A percentile compares a stretch with the other conserved stretches of the same genome.
phyloP scores from a whole-genome alignment of 2,329 filamentous ascomycete species.

The Geosmithia putterillii region DNA sequence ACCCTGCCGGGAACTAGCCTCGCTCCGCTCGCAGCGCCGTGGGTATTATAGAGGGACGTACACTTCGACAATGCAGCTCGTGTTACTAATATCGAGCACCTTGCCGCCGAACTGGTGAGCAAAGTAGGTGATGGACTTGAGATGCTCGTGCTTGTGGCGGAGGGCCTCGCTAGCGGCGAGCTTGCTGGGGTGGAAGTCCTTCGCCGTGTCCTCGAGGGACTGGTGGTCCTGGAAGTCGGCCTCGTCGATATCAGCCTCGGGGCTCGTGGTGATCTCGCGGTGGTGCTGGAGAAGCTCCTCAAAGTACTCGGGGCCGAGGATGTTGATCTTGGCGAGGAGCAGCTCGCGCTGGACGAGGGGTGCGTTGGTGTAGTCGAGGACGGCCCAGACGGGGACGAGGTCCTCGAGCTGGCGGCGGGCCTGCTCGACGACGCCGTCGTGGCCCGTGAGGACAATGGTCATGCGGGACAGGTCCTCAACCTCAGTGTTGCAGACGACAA shows the following conservation, averaged over 20 bases:
- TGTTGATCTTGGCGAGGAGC: slow-evolving; percentile 90
- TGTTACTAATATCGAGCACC: slow-evolving; percentile 93
- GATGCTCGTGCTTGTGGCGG: slow-evolving; percentile 92
- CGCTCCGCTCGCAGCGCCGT: too few relatives aligned
- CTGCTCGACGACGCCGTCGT: slow-evolving; percentile 96
- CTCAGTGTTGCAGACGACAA: slow-evolving; percentile 96
- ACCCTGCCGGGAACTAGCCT: too few relatives aligned
- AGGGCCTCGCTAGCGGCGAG: slow-evolving; percentile 79
- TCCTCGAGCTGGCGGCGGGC: slow-evolving; percentile 91
- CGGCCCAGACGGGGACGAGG: slow-evolving; percentile 94
- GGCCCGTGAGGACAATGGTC: slow-evolving; percentile 94
- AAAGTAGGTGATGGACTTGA: slow-evolving; percentile 92
- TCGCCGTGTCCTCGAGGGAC: slow-evolving; percentile 32
- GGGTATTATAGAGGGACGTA: slow-evolving; percentile 33
- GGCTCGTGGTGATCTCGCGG: slow-evolving; percentile 61
- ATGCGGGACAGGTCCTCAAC: slow-evolving; percentile 94
- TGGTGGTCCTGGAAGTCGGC: slow-evolving; percentile 25
- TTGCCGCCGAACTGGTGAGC: slow-evolving; percentile 97
- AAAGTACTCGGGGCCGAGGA: slow-evolving; percentile 94
- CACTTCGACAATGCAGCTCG: slow-evolving; percentile 97
- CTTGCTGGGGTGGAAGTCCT: slow-evolving; percentile 83
- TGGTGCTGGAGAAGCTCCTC: slow-evolving; percentile 94
- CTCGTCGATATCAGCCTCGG: slow-evolving; percentile 18
- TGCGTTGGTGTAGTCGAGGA: slow-evolving; percentile 87
- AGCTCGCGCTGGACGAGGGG: slow-evolving; percentile 93